These are phyloP conservation scores for Cyclostephanos invisitatus DNA, from an alignment of 108 stramenopile species.

Conservation along the genomic window DNA sequence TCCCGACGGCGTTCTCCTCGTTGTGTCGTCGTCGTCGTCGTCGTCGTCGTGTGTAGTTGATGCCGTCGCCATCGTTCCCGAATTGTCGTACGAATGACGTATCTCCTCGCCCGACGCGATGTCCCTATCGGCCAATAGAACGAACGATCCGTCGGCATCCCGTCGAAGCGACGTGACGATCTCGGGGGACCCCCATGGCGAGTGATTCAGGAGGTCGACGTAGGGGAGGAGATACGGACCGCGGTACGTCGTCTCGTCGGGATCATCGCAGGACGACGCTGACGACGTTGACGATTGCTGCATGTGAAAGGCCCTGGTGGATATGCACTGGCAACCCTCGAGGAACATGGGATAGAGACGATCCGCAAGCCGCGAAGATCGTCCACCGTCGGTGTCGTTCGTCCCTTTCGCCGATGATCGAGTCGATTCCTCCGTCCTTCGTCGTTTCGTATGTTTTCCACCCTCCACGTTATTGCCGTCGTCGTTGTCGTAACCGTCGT, in stretches of 20 bases:
- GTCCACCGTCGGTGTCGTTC: neutral
- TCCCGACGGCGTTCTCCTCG: too few relatives aligned
- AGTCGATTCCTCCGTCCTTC: conserved; percentile 8
- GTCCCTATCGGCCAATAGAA: conserved; percentile 75
- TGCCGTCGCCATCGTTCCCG: neutral
- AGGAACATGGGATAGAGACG: conserved; percentile 51
- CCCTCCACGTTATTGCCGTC: too few relatives aligned
- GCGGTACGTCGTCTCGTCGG: conserved; percentile 19
- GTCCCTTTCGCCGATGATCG: neutral
- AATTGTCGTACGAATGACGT: conserved; percentile 71
- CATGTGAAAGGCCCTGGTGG: conserved; percentile 83
- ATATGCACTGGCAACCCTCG: conserved; percentile 68
- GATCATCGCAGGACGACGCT: neutral
- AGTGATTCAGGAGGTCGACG: conserved; percentile 84
- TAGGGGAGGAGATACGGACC: conserved; percentile 81
- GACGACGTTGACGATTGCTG: neutral
- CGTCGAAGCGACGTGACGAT: conserved; percentile 66
- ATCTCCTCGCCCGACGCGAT: conserved; percentile 69
- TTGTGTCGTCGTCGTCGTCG: neutral
- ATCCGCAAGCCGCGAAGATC: neutral
- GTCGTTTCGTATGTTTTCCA: conserved; percentile 10
- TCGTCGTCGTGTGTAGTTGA: neutral
- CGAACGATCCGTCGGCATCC: conserved; percentile 53
- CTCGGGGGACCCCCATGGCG: conserved; percentile 34
- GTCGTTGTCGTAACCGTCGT: too few relatives aligned